These are phyloP conservation scores for Thozetella sp. DNA, from an alignment of 495 filamentous ascomycete genomes.

Conservation along the genomic window DNA sequence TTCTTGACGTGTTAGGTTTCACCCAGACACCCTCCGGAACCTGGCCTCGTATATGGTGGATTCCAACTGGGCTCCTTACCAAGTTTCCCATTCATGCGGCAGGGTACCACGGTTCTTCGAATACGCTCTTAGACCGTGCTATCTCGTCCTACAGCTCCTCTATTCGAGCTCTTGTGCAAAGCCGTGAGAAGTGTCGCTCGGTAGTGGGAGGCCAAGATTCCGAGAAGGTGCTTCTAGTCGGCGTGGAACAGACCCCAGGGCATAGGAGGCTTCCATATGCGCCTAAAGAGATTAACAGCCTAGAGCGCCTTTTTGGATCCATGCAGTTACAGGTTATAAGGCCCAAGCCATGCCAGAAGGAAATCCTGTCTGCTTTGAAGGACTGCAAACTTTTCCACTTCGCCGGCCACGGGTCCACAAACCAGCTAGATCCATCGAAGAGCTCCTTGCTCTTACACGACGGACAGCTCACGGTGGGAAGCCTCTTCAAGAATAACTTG, in stretches of 20 bases:
- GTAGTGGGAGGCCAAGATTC: no score
- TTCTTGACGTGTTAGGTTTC: constrained; percentile 11
- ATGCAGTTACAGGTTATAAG: constrained; percentile 1
- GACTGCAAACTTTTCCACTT: constrained; percentile 23
- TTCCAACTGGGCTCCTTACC: constrained; percentile 16
- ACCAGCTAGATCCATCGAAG: constrained; percentile 23
- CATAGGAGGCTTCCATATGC: no score
- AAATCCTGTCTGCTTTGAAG: constrained; percentile 15
- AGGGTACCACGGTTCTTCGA: constrained; percentile 1
- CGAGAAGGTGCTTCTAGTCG: no score
- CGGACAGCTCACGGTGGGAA: constrained; percentile 23
- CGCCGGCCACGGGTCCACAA: constrained; percentile 12
- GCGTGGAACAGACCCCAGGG: no score
- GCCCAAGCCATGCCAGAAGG: constrained; percentile 8
- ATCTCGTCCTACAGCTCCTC: constrained; percentile 31
- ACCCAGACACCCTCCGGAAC: background rate
- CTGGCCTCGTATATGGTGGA: constrained; percentile 23
- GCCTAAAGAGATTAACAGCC: no score
- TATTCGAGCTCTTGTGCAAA: constrained; percentile 18
- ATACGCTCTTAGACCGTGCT: constrained; percentile 17
- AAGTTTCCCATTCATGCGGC: constrained; percentile 24
- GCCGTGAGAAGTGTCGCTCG: no score
- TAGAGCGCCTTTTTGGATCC: no score
- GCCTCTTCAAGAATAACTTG: constrained; percentile 17
- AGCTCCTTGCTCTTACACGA: constrained; percentile 23